phyloP scores from a whole-genome alignment of 352 stramenopile genomes.

The Phytopythium cucurbitacearum region DNA sequence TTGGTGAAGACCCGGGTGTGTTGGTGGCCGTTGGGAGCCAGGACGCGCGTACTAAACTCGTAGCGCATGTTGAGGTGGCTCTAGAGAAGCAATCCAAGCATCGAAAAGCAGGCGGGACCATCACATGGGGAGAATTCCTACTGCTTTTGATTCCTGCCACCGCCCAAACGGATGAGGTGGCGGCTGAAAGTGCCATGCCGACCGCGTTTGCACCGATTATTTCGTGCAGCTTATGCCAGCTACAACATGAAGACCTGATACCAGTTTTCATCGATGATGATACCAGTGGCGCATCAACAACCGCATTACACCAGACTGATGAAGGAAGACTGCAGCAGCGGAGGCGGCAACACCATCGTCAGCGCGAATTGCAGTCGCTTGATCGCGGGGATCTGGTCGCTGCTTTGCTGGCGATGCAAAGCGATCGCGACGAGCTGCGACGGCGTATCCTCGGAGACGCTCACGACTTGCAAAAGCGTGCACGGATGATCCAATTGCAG shows the following conservation, averaged over 20 bases:
- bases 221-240: background rate
- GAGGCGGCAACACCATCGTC: background rate
- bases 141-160: slow-evolving; percentile 55
- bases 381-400: slow-evolving; percentile 42
- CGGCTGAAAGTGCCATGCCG: background rate
- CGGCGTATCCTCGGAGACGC: slow-evolving; percentile 38
- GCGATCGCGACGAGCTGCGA: slow-evolving; percentile 40
- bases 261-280: background rate
- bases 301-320: too few relatives aligned
- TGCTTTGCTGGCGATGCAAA: slow-evolving; percentile 25
- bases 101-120: slow-evolving; percentile 14
- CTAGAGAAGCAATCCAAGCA: background rate
- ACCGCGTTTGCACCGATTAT: background rate
- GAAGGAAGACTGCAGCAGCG: background rate
- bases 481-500: slow-evolving; percentile 28
- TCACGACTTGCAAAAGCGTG: slow-evolving; percentile 32
- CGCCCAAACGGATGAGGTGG: too few relatives aligned
- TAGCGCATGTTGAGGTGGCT: slow-evolving; percentile 33
- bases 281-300: background rate
- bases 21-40: slow-evolving; percentile 28
- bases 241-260: background rate
- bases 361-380: slow-evolving; percentile 14
- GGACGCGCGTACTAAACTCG: slow-evolving; percentile 23
- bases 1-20: slow-evolving; percentile 29
- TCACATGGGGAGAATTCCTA: slow-evolving; percentile 79